These are phyloP conservation scores for Phaffia rhodozyma DNA, from an alignment of 1,284 basidiomycete species.

Conservation along the genomic window DNA sequence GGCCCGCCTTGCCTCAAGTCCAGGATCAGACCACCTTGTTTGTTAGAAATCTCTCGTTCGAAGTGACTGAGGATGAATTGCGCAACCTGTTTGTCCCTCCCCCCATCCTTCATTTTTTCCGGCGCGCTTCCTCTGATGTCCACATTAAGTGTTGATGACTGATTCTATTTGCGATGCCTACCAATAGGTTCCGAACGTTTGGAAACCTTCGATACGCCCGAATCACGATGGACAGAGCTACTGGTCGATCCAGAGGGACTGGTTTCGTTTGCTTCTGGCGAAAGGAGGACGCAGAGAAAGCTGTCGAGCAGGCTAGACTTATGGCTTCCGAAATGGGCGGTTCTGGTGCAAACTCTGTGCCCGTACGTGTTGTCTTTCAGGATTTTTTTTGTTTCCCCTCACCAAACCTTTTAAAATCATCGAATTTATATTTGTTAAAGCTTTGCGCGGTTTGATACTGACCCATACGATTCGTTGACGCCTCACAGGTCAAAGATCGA, in stretches of 20 bases:
- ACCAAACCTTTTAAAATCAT: conserved; percentile 34
- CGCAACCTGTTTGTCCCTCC: conserved; percentile 51
- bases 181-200: conserved; percentile 66
- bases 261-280: conserved; percentile 99
- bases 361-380: conserved; percentile 23
- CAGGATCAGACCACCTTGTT: conserved; percentile 86
- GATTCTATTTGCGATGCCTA: neutral
- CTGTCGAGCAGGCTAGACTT: conserved; percentile 66
- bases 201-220: conserved; percentile 88
- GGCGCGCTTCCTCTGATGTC: neutral
- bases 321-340: conserved; percentile 47
- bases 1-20: conserved; percentile 61
- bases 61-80: conserved; percentile 81
- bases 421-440: neutral
- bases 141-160: neutral
- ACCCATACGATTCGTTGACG: conserved; percentile 31
- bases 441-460: conserved; percentile 19
- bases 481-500: conserved; percentile 5
- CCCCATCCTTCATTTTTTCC: neutral
- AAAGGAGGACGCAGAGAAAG: conserved; percentile 73
- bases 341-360: conserved; percentile 29
- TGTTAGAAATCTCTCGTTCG: conserved; percentile 85
- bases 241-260: conserved; percentile 79
- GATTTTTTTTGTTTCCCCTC: neutral
- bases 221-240: conserved; percentile 73